phyloP scores from a whole-genome alignment of 352 stramenopile species.

The Globisporangium perplexum region DNA sequence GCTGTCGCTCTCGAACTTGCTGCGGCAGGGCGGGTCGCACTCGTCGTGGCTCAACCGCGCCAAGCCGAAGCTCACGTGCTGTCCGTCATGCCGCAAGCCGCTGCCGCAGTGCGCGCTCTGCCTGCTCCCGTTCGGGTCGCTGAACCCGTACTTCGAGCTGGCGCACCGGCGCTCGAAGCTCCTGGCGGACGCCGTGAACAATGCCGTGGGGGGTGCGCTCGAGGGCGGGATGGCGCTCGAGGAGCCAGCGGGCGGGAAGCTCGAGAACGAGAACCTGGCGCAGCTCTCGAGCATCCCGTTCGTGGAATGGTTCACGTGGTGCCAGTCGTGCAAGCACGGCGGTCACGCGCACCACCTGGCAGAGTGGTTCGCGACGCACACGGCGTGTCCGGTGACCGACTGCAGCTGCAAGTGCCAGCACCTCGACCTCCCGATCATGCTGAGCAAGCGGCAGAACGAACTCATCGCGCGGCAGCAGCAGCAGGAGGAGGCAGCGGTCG shows the following conservation, averaged over 20 bases:
- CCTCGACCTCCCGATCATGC: conserved; percentile 60
- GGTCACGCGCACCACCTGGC: conserved; percentile 92
- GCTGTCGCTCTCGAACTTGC: conserved; percentile 84
- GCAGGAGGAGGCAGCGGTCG: conserved; percentile 10
- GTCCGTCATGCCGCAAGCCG: conserved; percentile 90
- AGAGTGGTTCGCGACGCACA: conserved; percentile 91
- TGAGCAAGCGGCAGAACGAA: conserved; percentile 42
- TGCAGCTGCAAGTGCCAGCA: conserved; percentile 91
- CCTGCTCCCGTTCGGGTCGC: conserved; percentile 88
- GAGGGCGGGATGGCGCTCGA: conserved; percentile 40
- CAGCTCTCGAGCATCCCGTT: conserved; percentile 92
- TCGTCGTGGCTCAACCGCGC: conserved; percentile 86
- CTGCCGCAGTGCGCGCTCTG: conserved; percentile 92
- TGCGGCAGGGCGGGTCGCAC: conserved; percentile 86
- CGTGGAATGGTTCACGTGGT: conserved; percentile 95
- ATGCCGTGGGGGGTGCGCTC: conserved; percentile 21
- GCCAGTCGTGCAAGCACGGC: conserved; percentile 86
- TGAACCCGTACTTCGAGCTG: conserved; percentile 95
- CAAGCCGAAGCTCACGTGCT: conserved; percentile 89
- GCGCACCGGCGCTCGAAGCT: conserved; percentile 74
- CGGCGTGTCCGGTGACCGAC: conserved; percentile 89
- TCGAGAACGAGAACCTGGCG: conserved; percentile 78
- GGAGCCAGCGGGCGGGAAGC: conserved; percentile 39
- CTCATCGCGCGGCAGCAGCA: conserved; percentile 29
- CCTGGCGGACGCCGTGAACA: conserved; percentile 42